phyloP scores from a whole-genome alignment of 768 basidiomycete genomes.

The Macrolepiota albuminosa region DNA sequence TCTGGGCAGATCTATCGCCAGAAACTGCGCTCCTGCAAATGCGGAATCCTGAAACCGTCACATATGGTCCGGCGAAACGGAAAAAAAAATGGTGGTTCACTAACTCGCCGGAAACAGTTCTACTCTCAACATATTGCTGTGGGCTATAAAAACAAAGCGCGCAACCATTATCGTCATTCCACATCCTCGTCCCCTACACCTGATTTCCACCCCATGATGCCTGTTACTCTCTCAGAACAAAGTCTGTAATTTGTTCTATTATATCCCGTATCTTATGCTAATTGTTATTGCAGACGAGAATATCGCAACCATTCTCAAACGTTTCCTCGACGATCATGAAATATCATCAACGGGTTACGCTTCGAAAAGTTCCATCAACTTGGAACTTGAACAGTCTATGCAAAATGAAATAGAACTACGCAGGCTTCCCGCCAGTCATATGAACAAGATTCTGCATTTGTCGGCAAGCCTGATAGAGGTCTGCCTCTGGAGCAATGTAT shows the following conservation, averaged over 20 bases:
- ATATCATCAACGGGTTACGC: neutral
- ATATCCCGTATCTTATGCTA: neutral
- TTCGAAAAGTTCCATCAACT: neutral
- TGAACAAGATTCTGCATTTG: conserved; percentile 7
- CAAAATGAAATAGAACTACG: conserved; percentile 1
- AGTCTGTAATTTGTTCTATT: neutral
- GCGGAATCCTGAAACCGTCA: neutral
- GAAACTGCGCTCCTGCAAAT: neutral
- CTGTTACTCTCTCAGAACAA: neutral
- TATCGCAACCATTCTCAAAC: neutral
- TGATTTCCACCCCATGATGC: neutral
- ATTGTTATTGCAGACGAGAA: neutral
- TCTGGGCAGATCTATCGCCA: neutral
- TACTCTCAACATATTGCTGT: neutral
- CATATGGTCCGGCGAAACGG: neutral
- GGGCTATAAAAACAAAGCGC: neutral
- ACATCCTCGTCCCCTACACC: neutral
- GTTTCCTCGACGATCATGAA: conserved; percentile 6
- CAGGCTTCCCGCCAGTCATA: neutral
- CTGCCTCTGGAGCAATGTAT: neutral
- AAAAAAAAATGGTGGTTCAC: neutral
- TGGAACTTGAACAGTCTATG: conserved; percentile 12
- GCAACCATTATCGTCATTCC: neutral
- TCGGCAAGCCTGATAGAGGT: conserved; percentile 15
- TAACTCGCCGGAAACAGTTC: neutral